Percentiles rank a stretch among this genome's conserved stretches.
Conservation (phyloP, 306 rosid genomes). For the Dryas drummondii region DNA sequence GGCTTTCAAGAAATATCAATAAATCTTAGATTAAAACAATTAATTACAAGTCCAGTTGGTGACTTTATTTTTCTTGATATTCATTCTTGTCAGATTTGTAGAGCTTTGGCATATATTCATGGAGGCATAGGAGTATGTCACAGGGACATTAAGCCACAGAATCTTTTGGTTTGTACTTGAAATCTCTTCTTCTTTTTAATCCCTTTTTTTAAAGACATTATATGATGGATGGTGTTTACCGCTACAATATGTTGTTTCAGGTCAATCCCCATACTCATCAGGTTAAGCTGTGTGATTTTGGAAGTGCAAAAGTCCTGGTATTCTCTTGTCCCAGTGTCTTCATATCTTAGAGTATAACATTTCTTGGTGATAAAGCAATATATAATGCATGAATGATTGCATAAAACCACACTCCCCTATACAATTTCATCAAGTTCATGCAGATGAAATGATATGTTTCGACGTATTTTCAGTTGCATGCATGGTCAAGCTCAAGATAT, state of each 20-base stretch:
- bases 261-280: slow-evolving; percentile 75
- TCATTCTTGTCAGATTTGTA: slow-evolving; percentile 50
- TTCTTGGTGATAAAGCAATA: background rate
- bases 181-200: background rate
- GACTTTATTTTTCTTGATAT: background rate
- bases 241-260: slow-evolving; percentile 34
- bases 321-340: slow-evolving; percentile 24
- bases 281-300: slow-evolving; percentile 66
- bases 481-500: background rate
- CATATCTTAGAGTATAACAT: background rate
- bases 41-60: background rate
- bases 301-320: slow-evolving; percentile 87
- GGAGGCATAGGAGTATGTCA: slow-evolving; percentile 66
- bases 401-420: background rate
- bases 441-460: background rate
- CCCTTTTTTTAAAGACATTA: background rate
- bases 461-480: background rate
- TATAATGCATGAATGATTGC: background rate
- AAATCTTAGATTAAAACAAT: background rate
- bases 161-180: slow-evolving; percentile 52
- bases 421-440: background rate
- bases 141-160: slow-evolving; percentile 66
- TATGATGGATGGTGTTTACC: slow-evolving; percentile 1
- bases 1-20: background rate
- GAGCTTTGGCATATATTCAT: slow-evolving; percentile 71